Percentiles rank a stretch among this genome's conserved stretches.
Evolutionary conservation across 768 basidiomycete genomes (phyloP).

Genomic region (Auriscalpium orientale): DNA sequence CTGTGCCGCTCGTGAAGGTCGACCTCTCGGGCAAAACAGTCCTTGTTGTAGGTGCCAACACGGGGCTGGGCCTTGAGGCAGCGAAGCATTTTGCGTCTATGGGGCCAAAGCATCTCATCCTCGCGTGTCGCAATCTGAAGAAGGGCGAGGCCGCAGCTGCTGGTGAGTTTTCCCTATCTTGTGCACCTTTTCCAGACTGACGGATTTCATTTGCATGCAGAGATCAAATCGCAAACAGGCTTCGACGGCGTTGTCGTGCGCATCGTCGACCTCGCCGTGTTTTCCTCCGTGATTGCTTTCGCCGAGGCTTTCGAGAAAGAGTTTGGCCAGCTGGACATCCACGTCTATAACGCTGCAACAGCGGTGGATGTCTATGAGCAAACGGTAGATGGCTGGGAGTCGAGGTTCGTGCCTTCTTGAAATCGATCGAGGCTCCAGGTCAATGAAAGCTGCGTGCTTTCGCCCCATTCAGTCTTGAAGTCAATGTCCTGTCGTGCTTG

Average conservation of each 20-base stretch:
- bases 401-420: conserved; percentile 10
- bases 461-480: conserved; percentile 31
- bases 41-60: conserved; percentile 12
- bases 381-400: conserved; percentile 23
- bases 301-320: conserved; percentile 14
- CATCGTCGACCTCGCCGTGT: conserved; percentile 19
- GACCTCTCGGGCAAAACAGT: conserved; percentile 13
- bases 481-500: conserved; percentile 36
- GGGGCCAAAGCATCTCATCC: conserved; percentile 10
- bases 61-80: conserved; percentile 12
- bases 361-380: conserved; percentile 17
- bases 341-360: conserved; percentile 20
- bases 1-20: conserved; percentile 1
- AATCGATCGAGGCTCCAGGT: too few species aligned
- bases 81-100: conserved; percentile 13
- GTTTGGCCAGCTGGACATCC: conserved; percentile 17
- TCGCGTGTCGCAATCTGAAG: conserved; percentile 7
- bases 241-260: conserved; percentile 15
- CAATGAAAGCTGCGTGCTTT: not conserved
- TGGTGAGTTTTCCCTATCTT: not conserved
- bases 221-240: conserved; percentile 12
- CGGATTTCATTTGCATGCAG: conserved; percentile 14
- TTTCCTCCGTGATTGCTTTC: conserved; percentile 18
- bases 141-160: conserved; percentile 7
- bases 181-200: too few species aligned